phyloP scores from a whole-genome alignment of 148 eudicot species.

The Mesembryanthemum crystallinum region DNA sequence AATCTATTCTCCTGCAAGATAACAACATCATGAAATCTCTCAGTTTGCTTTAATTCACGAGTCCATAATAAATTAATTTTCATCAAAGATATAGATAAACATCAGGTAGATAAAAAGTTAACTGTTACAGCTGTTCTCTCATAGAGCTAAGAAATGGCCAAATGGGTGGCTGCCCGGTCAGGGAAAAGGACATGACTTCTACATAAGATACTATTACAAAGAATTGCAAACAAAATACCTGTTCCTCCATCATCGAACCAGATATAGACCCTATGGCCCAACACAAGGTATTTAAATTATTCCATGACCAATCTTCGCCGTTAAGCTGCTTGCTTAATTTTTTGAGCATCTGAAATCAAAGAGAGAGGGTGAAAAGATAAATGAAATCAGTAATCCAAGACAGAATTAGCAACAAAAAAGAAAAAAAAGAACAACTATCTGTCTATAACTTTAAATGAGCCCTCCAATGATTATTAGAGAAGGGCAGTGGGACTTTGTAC shows the following conservation, averaged over 20 bases:
- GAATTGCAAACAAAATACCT: constrained; percentile 39
- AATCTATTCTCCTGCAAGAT: constrained; percentile 87
- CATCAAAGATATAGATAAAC: background rate
- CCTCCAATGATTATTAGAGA: background rate
- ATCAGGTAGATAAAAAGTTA: background rate
- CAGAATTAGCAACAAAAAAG: background rate
- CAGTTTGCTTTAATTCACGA: background rate
- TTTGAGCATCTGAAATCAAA: constrained; percentile 65
- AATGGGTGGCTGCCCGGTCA: too few relatives aligned
- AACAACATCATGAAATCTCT: background rate
- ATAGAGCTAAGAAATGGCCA: background rate
- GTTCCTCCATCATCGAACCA: constrained; percentile 98
- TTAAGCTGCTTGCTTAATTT: constrained; percentile 79
- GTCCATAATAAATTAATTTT: background rate
- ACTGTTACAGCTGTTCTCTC: background rate
- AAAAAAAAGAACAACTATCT: background rate
- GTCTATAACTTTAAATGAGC: background rate
- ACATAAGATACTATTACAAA: background rate
- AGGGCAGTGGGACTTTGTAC: background rate
- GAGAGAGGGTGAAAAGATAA: background rate
- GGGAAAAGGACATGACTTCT: background rate
- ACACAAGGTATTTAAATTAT: constrained; percentile 91
- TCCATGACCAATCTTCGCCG: constrained; percentile 99
- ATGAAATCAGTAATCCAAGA: background rate
- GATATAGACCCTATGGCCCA: constrained; percentile 99